Evolutionary conservation across 1,284 basidiomycete genomes (phyloP), one percentile per base, ranked within the genome.

Genomic region (Cerrena zonata): DNA sequence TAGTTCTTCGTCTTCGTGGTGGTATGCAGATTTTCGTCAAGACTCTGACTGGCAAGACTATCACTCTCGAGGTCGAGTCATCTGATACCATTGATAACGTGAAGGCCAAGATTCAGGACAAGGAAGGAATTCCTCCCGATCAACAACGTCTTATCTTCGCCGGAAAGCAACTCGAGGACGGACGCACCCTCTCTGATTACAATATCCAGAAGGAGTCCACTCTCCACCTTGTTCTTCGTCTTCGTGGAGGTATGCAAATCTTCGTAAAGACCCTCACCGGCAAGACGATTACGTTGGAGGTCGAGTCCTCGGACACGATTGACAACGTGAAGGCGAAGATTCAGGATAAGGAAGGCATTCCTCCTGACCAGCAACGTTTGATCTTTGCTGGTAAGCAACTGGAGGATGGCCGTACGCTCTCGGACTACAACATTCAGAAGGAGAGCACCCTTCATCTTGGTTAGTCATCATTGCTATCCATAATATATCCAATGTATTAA

Each of bases 51-150:
- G 74, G 74, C 19, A 76, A 76, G 69, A 76, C 74, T 2, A 75
- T 76, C 57, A 76, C 75, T 13, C 66, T 76, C 4, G 74, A 76
- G 65, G 89, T 94, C 27, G 90, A 94, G 63, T 76, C 89, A 1
- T 89, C 85, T 0, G 90, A 92, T 69, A 91, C 91, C 42, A 91
- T 93, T 58, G 90, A 93, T 70, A 91, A 91, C 60, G 88, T 90
- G 55, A 89, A 90, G 72, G 78, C 84, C 53, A 89, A 89, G 78
- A 89, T 90, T 53, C 86, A 89, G 66, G 87, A 89, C 65, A 89
- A 89, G 72, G 87, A 89, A 62, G 86, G 86, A 1, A 89, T 89
- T 44, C 86, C 86, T 18, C 87, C 88, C n/a, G 87, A 90, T 61
- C 87, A 90, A 64, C 88, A 90, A 62, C 84, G 88, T 25, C 74